Percentiles rank a stretch among this genome's conserved stretches.
These are phyloP conservation scores for Fomitopsis pulvina DNA, from an alignment of 768 basidiomycete species.

Conservation along the genomic window DNA sequence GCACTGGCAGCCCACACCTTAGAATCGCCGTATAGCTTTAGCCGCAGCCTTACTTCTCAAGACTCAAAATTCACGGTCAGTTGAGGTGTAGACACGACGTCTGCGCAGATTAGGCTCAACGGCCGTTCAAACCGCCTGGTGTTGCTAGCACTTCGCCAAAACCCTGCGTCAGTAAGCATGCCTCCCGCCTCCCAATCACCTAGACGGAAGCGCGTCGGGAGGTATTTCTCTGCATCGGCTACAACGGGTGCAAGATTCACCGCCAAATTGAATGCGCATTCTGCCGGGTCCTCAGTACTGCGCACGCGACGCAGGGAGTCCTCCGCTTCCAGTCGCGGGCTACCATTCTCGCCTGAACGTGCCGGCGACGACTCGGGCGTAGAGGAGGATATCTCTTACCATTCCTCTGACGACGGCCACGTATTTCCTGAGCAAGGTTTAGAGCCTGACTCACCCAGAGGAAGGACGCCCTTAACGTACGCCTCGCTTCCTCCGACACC, in stretches of 20 bases:
- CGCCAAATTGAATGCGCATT: constrained; percentile 2
- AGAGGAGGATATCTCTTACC: constrained; percentile 10
- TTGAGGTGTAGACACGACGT: too few relatives aligned
- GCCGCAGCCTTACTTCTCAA: too few relatives aligned
- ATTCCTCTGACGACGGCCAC: constrained; percentile 9
- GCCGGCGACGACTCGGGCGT: constrained; percentile 10
- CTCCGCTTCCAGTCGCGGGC: constrained; percentile 13
- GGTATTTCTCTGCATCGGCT: constrained; percentile 22
- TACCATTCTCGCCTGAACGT: constrained; percentile 11
- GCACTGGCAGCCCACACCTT: too few relatives aligned
- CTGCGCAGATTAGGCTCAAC: too few relatives aligned
- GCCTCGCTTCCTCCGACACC: constrained; percentile 73
- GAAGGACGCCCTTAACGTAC: constrained; percentile 44
- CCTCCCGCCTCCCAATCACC: constrained; percentile 15
- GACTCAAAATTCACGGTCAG: too few relatives aligned
- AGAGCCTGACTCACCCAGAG: constrained; percentile 2
- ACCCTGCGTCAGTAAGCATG: too few relatives aligned
- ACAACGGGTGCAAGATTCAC: constrained; percentile 17
- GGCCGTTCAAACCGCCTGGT: too few relatives aligned
- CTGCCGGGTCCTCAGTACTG: constrained; percentile 6
- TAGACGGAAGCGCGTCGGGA: constrained; percentile 18
- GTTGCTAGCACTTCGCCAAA: too few relatives aligned
- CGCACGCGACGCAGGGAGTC: constrained; percentile 12
- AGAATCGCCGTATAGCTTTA: too few relatives aligned
- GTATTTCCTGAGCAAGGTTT: constrained; percentile 8